These are phyloP conservation scores for Dalbergia cultrata DNA, from an alignment of 306 rosid genomes.

Conservation along the genomic window DNA sequence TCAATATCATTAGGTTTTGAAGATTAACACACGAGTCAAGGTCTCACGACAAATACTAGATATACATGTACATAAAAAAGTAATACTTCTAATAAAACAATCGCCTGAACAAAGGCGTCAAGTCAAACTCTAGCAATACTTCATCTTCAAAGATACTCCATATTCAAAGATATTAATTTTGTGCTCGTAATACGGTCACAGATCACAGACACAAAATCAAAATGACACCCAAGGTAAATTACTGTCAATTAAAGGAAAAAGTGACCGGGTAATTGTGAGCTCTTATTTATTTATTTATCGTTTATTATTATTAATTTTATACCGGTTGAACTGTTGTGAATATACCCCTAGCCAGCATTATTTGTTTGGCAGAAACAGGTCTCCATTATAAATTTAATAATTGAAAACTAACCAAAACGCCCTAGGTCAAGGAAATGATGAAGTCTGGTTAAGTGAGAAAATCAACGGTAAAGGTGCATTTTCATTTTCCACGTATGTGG, in stretches of 20 bases:
- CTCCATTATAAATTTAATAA: not conserved
- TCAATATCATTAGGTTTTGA: too few species aligned
- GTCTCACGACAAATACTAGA: too few species aligned
- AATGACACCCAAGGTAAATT: not conserved
- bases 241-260: not conserved
- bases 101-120: too few species aligned
- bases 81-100: too few species aligned
- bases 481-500: constrained; percentile 25
- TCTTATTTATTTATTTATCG: too few species aligned
- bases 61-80: too few species aligned
- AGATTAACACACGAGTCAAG: too few species aligned
- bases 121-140: too few species aligned
- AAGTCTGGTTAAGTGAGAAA: constrained; percentile 21
- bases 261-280: not conserved
- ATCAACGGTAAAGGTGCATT: constrained; percentile 19
- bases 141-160: too few species aligned
- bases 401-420: not conserved
- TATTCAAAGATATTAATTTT: too few species aligned
- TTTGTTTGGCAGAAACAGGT: not conserved
- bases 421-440: constrained; percentile 32
- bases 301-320: too few species aligned
- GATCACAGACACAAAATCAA: not conserved
- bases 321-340: not conserved
- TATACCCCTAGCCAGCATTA: not conserved
- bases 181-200: too few species aligned